These are phyloP conservation scores for Penicillium antarcticum DNA, from an alignment of 495 filamentous ascomycete species.

Conservation along the genomic window DNA sequence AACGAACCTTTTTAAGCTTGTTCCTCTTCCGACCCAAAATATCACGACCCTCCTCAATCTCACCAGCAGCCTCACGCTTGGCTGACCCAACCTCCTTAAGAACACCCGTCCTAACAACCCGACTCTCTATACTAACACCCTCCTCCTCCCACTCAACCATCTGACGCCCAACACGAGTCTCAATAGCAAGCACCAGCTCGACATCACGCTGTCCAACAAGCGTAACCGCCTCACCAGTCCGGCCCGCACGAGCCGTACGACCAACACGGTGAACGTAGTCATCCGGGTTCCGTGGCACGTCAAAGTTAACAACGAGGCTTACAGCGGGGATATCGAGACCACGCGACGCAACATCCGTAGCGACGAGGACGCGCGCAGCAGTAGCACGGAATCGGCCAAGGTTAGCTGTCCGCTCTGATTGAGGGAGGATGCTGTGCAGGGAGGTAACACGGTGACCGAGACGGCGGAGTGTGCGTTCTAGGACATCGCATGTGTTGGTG, in stretches of 20 bases:
- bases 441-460: conserved; percentile 88
- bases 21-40: conserved; percentile 53
- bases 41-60: conserved; percentile 89
- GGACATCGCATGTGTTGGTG: conserved; percentile 79
- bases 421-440: conserved; percentile 80
- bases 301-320: conserved; percentile 87
- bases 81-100: conserved; percentile 87
- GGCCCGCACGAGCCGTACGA: conserved; percentile 88
- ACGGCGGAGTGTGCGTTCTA: conserved; percentile 79
- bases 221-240: conserved; percentile 76
- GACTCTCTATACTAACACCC: conserved; percentile 81
- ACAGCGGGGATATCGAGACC: conserved; percentile 96
- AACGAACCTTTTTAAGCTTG: conserved; percentile 46
- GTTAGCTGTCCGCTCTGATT: conserved; percentile 78
- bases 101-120: conserved; percentile 71
- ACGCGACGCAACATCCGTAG: conserved; percentile 92
- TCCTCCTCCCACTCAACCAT: conserved; percentile 84
- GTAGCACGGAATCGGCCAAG: conserved; percentile 86
- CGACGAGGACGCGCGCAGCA: conserved; percentile 88
- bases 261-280: conserved; percentile 97
- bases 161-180: conserved; percentile 73
- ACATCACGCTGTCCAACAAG: conserved; percentile 93
- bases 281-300: conserved; percentile 91
- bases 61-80: conserved; percentile 82
- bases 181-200: conserved; percentile 79